A percentile compares a stretch with the other conserved stretches of the same genome.
These are phyloP conservation scores for Musa balbisiana DNA, from an alignment of 202 grass and related monocot genomes.

Conservation along the genomic window DNA sequence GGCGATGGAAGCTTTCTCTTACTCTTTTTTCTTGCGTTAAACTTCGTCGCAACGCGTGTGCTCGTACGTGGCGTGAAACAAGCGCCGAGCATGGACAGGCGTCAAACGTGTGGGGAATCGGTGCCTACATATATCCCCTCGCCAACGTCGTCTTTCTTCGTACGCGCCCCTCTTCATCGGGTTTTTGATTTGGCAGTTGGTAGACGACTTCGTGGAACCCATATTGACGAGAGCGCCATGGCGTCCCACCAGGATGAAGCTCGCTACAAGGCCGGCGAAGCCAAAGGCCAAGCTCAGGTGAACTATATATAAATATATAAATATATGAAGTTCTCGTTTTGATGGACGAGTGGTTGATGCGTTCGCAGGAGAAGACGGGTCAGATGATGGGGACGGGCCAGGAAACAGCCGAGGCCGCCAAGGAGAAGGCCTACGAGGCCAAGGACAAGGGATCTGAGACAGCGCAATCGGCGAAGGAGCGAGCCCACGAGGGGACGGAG, in stretches of 20 bases:
- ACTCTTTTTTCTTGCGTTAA: background rate
- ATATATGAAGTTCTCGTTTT: background rate
- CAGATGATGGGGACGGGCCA: constrained; percentile 14
- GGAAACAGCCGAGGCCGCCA: constrained; percentile 24
- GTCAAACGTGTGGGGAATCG: background rate
- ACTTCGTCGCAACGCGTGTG: background rate
- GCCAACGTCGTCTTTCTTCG: background rate
- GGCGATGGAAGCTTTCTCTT: background rate
- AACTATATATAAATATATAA: background rate
- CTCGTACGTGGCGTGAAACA: background rate
- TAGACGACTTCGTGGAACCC: too few species aligned
- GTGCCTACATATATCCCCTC: background rate
- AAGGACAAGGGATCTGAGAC: constrained; percentile 11
- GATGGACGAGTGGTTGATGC: background rate
- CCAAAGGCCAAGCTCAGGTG: constrained; percentile 2
- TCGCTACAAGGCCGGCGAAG: constrained; percentile 1
- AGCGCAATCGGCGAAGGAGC: background rate
- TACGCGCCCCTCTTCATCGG: background rate
- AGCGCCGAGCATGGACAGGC: background rate
- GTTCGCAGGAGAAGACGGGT: background rate
- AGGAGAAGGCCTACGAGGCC: constrained; percentile 3
- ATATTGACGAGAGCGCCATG: background rate
- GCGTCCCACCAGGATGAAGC: constrained; percentile 1
- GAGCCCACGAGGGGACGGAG: background rate
- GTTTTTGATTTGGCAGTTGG: background rate